Evolutionary conservation across 2,329 filamentous ascomycete genomes (phyloP).

Genomic region (Colletotrichum limetticola): DNA sequence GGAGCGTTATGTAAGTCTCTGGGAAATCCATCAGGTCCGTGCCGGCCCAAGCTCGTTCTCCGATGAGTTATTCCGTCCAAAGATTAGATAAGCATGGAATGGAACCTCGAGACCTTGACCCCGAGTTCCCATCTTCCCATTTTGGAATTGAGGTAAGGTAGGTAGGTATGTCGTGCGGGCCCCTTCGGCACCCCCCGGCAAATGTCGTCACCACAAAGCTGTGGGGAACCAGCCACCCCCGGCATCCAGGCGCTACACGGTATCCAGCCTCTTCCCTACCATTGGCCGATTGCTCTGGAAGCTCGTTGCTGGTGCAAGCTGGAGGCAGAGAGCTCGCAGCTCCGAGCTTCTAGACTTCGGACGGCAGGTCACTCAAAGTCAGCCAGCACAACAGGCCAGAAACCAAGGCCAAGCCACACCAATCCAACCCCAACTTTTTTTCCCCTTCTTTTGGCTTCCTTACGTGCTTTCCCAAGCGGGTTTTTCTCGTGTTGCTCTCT

Average conservation of each 20-base stretch:
- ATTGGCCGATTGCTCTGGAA: conserved; percentile 22
- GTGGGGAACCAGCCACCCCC: conserved; percentile 27
- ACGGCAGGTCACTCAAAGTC: conserved; percentile 10
- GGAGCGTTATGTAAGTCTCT: neutral
- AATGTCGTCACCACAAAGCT: conserved; percentile 30
- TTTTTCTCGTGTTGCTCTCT: neutral
- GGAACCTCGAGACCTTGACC: too few relatives aligned
- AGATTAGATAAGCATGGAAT: conserved; percentile 3
- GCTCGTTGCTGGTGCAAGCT: conserved; percentile 16
- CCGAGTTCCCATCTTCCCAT: neutral
- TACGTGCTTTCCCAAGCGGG: neutral
- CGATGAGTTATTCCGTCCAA: neutral
- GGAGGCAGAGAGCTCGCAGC: conserved; percentile 25
- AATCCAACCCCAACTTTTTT: conserved; percentile 8
- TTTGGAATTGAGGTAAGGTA: neutral
- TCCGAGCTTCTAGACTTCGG: conserved; percentile 35
- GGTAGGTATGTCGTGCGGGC: neutral
- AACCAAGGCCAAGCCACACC: neutral
- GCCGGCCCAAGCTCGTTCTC: neutral
- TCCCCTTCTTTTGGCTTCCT: conserved; percentile 6
- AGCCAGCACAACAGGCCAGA: neutral
- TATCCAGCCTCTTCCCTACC: conserved; percentile 14
- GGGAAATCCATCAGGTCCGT: neutral
- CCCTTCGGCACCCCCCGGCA: neutral
- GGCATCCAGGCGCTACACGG: conserved; percentile 9